phyloP scores from a whole-genome alignment of 2,329 filamentous ascomycete genomes.

The Hortaea sp. region DNA sequence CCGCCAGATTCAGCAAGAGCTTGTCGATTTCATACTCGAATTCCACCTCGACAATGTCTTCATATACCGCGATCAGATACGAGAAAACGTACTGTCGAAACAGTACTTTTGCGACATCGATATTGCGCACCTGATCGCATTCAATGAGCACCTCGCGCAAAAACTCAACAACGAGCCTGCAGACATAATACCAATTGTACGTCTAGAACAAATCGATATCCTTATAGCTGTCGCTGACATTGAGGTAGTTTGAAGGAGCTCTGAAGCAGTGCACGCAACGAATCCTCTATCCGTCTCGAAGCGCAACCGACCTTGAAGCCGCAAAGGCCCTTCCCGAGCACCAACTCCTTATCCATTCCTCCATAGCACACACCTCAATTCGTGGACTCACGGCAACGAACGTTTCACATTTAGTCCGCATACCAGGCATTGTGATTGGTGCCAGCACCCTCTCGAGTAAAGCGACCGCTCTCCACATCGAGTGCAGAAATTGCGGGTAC shows the following conservation, averaged over 20 bases:
- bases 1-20: conserved; percentile 58
- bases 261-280: conserved; percentile 84
- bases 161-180: conserved; percentile 79
- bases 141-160: conserved; percentile 90
- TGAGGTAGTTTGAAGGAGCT: conserved; percentile 71
- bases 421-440: conserved; percentile 94
- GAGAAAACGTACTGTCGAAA: conserved; percentile 87
- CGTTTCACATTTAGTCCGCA: conserved; percentile 88
- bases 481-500: conserved; percentile 79
- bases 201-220: no score
- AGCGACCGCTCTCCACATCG: conserved; percentile 73
- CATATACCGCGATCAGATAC: conserved; percentile 91
- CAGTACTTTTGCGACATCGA: conserved; percentile 96
- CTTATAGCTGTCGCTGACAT: no score
- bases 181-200: conserved; percentile 82
- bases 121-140: conserved; percentile 89
- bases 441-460: conserved; percentile 96
- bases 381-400: conserved; percentile 86
- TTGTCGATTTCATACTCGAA: conserved; percentile 85
- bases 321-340: conserved; percentile 57
- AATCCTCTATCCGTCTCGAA: conserved; percentile 75
- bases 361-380: conserved; percentile 82
- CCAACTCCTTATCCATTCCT: conserved; percentile 89
- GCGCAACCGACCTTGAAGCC: conserved; percentile 47
- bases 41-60: conserved; percentile 92